Conservation (phyloP, 371 early-diverging fungal genomes). For the Mucor plumbeus region DNA sequence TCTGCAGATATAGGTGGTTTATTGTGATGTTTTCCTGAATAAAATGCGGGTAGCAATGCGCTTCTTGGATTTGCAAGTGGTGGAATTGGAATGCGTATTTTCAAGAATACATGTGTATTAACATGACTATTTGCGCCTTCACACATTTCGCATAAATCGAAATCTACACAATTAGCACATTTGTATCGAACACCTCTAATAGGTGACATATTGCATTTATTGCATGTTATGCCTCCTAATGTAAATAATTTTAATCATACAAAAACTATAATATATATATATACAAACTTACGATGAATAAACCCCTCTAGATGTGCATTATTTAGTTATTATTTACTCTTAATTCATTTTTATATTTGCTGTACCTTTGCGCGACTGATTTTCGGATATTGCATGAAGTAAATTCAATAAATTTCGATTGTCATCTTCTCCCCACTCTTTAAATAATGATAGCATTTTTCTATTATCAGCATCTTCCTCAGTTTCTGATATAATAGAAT, state of each 20-base stretch:
- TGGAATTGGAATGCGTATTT: slow-evolving; percentile 93
- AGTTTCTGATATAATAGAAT: slow-evolving; percentile 20
- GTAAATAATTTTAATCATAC: neutral
- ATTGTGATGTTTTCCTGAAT: slow-evolving; percentile 64
- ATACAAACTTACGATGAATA: slow-evolving; percentile 68
- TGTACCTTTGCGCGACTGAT: slow-evolving; percentile 84
- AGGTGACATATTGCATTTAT: slow-evolving; percentile 85
- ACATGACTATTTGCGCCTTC: slow-evolving; percentile 79
- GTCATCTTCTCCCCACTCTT: slow-evolving; percentile 59
- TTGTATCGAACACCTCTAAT: slow-evolving; percentile 92
- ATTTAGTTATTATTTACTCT: neutral
- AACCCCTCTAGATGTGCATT: slow-evolving; percentile 70
- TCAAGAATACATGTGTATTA: slow-evolving; percentile 86
- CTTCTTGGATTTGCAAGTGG: slow-evolving; percentile 88
- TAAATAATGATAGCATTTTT: slow-evolving; percentile 29
- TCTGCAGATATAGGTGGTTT: slow-evolving; percentile 41
- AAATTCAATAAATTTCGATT: slow-evolving; percentile 72
- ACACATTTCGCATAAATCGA: slow-evolving; percentile 93
- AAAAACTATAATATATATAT: slow-evolving; percentile 2
- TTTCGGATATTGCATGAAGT: slow-evolving; percentile 88
- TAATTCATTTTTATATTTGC: neutral
- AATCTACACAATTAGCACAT: slow-evolving; percentile 93
- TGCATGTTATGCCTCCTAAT: slow-evolving; percentile 88
- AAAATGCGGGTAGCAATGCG: slow-evolving; percentile 81
- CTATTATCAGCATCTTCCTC: slow-evolving; percentile 40